Base-by-base conservation (phyloP, 805 yeast species). In the Cyberlindnera mycetangii region DNA sequence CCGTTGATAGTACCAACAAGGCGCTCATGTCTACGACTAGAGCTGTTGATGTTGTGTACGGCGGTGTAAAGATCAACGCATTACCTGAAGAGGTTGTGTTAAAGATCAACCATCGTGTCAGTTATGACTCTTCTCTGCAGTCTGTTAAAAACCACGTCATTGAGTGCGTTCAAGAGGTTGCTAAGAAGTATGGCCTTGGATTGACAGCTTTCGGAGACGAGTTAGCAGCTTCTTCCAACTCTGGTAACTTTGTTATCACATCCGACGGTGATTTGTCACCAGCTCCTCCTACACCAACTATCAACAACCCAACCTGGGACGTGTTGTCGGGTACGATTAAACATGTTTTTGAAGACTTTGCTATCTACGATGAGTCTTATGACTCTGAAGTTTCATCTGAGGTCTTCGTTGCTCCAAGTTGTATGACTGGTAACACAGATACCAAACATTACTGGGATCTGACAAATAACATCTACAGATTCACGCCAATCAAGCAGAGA, bases 1-100 rank as follows among this genome's bases (percentile, higher is more conserved):
- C 49, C 12, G 19, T 44, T 19, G 50, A 51, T 15, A 37, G 37
- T 9, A 22, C 39, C 7, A 41, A 45, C 31, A 44, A 39, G 32
- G 54, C 47, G 16, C 27, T 52, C 30, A 32, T 54, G 25, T 45
- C 51, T 19, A 53, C 53, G 22, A 49, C 58, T 10, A 53, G 53
- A 32, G 61, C 61, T 8, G 39, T 58, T 33, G 60, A 58, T 38
- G 45, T 56, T 15, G 69, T 87, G 47, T 56, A 65, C 14, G 93
- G 92, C 20, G 95, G 95, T 32, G 73, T 80, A 45, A 86, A 87
- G 64, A 72, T 81, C 30, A 86, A 86, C 56, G 89, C 93, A 1
- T 66, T 86, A 39, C 95, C 95, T 2, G 92, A 85, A 56, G 45
- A 43, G 32, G 52, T 53, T 6, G 62, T 69, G 16, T 78, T 77